Conservation (phyloP, 208 protist genomes). For the Leishmania guyanensis region DNA sequence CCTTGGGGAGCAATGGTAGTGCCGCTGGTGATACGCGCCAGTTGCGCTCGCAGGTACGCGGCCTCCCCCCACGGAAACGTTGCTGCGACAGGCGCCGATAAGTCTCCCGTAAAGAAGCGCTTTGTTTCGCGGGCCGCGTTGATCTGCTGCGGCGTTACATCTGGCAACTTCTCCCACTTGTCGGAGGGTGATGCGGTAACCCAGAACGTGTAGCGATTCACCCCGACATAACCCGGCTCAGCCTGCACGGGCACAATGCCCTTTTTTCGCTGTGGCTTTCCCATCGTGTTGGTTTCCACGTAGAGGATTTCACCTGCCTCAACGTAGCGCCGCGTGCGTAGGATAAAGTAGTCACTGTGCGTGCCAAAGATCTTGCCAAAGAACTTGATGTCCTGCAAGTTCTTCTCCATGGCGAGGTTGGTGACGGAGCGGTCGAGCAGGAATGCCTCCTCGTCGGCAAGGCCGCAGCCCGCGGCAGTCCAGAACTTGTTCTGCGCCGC, state of each 20-base stretch:
- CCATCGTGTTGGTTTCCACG: constrained; percentile 90
- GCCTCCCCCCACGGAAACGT: constrained; percentile 93
- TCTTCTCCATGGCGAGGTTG: constrained; percentile 86
- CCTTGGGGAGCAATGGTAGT: constrained; percentile 91
- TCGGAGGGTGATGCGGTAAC: constrained; percentile 77
- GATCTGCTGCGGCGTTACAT: constrained; percentile 95
- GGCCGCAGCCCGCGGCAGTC: constrained; percentile 68
- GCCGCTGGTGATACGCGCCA: constrained; percentile 91
- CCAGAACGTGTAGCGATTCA: constrained; percentile 93
- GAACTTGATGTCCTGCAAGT: constrained; percentile 87
- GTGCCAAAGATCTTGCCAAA: constrained; percentile 92
- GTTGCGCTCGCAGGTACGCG: constrained; percentile 92
- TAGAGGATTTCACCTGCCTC: constrained; percentile 76
- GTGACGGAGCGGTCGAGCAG: constrained; percentile 90
- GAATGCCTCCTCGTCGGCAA: constrained; percentile 86
- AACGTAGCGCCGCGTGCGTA: constrained; percentile 80
- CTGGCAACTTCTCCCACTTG: constrained; percentile 85
- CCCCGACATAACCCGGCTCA: constrained; percentile 84
- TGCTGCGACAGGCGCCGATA: constrained; percentile 74
- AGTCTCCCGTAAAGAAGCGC: constrained; percentile 91
- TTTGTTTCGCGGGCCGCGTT: constrained; percentile 83
- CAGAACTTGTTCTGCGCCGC: constrained; percentile 80
- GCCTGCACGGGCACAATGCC: constrained; percentile 78
- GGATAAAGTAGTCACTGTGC: constrained; percentile 79
- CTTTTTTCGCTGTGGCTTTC: constrained; percentile 82